Evolutionary conservation across 2,329 filamentous ascomycete species (phyloP).

Genomic region (Cladosporium sphaerospermum): DNA sequence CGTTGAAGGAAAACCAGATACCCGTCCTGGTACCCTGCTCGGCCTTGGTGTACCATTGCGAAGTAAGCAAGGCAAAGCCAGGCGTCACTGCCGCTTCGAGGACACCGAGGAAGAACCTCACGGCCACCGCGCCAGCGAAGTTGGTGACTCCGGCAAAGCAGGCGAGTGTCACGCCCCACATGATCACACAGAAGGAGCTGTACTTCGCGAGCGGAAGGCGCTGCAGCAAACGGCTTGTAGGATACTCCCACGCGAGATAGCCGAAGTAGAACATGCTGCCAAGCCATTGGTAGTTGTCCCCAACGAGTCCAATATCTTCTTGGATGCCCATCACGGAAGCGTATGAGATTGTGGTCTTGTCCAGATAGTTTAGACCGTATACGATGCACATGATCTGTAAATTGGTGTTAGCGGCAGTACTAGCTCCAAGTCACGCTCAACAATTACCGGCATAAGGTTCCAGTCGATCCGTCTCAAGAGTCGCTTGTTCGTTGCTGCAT

Average conservation of each 20-base stretch:
- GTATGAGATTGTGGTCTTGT: constrained; percentile 53
- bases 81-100: constrained; percentile 65
- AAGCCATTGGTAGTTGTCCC: constrained; percentile 48
- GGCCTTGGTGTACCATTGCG: constrained; percentile 65
- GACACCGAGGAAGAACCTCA: constrained; percentile 62
- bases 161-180: constrained; percentile 56
- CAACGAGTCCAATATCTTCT: constrained; percentile 40
- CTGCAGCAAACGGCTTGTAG: constrained; percentile 59
- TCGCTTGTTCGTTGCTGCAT: constrained; percentile 52
- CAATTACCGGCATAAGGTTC: constrained; percentile 50
- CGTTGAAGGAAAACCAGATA: constrained; percentile 66
- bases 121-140: constrained; percentile 56
- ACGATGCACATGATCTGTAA: constrained; percentile 47
- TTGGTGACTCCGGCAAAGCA: constrained; percentile 58
- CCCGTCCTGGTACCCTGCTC: constrained; percentile 59
- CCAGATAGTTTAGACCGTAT: constrained; percentile 56
- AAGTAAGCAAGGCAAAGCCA: constrained; percentile 61
- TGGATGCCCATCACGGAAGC: constrained; percentile 46
- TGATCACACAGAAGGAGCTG: constrained; percentile 56
- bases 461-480: constrained; percentile 56
- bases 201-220: constrained; percentile 61
- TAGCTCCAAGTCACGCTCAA: neutral
- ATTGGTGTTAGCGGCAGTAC: neutral
- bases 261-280: constrained; percentile 48
- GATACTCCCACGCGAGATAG: constrained; percentile 58